Percentiles rank a stretch among this genome's conserved stretches.
Evolutionary conservation across 225 moss, liverwort and hornwort genomes (phyloP).

Genomic region (Pleurozium schreberi): DNA sequence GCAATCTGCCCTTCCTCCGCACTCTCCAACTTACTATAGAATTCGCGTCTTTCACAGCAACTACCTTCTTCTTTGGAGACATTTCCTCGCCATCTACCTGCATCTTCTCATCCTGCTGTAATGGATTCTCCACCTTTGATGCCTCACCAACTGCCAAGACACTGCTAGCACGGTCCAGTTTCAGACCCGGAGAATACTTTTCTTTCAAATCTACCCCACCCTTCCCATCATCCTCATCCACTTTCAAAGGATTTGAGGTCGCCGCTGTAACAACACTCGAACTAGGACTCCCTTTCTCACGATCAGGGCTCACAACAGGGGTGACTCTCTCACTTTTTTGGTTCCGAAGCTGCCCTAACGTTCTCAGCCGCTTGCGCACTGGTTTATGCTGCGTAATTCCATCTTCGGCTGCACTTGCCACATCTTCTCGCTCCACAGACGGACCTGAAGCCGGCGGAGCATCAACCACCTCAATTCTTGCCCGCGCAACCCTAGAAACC

Average conservation of each 20-base stretch:
- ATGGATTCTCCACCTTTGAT: neutral
- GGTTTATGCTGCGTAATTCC: constrained; percentile 11
- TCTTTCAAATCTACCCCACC: neutral
- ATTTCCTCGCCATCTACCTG: constrained; percentile 33
- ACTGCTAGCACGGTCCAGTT: neutral
- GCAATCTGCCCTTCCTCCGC: constrained; percentile 64
- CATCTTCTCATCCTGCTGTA: constrained; percentile 6
- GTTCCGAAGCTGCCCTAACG: constrained; percentile 62
- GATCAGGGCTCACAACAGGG: neutral
- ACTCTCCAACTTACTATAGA: constrained; percentile 38
- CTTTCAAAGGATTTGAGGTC: neutral
- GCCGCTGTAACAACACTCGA: constrained; percentile 5
- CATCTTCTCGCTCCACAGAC: neutral
- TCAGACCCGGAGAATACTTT: neutral
- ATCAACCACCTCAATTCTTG: constrained; percentile 10
- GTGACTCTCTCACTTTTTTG: constrained; percentile 31
- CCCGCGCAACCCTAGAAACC: constrained; percentile 9
- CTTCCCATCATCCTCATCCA: neutral
- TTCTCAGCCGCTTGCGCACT: constrained; percentile 70
- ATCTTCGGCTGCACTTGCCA: neutral
- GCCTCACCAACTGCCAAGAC: neutral
- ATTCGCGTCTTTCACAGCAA: constrained; percentile 39
- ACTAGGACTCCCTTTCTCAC: constrained; percentile 10
- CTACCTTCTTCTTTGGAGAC: constrained; percentile 29
- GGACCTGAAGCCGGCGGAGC: neutral